These are phyloP conservation scores for Porcisia hertigi DNA, from an alignment of 208 protist species.

Conservation along the genomic window DNA sequence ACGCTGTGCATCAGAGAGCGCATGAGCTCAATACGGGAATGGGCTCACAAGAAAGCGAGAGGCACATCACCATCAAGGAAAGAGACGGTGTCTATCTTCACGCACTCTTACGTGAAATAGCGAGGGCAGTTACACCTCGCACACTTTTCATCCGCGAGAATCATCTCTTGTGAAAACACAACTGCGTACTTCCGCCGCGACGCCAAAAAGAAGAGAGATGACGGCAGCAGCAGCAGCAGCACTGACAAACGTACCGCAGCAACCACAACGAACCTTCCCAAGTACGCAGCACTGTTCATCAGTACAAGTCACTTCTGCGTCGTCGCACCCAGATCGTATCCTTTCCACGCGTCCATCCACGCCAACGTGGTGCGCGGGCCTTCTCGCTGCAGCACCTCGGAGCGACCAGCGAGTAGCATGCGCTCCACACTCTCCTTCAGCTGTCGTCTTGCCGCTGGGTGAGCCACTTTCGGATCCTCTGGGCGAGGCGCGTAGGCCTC, in stretches of 20 bases:
- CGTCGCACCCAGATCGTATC: slow-evolving; percentile 53
- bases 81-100: neutral
- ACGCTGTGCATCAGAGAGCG: neutral
- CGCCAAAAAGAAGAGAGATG: neutral
- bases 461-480: slow-evolving; percentile 22
- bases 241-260: neutral
- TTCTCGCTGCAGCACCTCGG: slow-evolving; percentile 36
- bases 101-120: neutral
- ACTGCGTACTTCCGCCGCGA: neutral
- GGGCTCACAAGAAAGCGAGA: neutral
- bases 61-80: neutral
- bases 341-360: slow-evolving; percentile 83
- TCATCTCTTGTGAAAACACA: neutral
- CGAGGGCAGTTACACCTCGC: neutral
- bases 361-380: slow-evolving; percentile 46
- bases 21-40: neutral
- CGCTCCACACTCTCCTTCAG: slow-evolving; percentile 63
- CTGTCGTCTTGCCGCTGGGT: slow-evolving; percentile 64
- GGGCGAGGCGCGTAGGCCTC: slow-evolving; percentile 59
- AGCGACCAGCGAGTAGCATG: slow-evolving; percentile 48
- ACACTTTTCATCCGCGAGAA: neutral
- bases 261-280: neutral
- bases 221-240: neutral
- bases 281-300: neutral
- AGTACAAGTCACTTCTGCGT: neutral